A percentile compares a stretch with the other conserved stretches of the same genome.
Conservation (phyloP, 202 grass and related monocot species). For the Schoenoplectus tabernaemontani region DNA sequence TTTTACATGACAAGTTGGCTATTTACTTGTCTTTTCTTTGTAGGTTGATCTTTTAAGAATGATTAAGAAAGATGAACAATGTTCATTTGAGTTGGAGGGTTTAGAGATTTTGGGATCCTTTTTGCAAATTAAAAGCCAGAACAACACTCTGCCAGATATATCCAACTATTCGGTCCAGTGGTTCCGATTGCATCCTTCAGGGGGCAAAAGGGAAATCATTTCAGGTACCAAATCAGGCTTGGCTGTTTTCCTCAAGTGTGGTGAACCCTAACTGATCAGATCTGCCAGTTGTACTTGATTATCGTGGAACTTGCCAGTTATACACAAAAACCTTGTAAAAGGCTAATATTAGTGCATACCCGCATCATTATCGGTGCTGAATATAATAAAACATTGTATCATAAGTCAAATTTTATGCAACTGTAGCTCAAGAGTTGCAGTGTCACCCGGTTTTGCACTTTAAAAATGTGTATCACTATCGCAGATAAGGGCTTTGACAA, state of each 20-base stretch:
- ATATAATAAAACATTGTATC: not conserved
- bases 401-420: not conserved
- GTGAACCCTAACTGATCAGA: not conserved
- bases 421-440: not conserved
- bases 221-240: conserved; percentile 39
- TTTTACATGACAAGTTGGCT: not conserved
- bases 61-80: conserved; percentile 27
- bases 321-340: too few relatives aligned
- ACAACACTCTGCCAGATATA: conserved; percentile 37
- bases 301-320: conserved; percentile 12
- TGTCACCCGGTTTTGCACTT: not conserved
- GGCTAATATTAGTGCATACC: not conserved
- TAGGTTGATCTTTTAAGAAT: conserved; percentile 59
- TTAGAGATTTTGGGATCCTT: conserved; percentile 77
- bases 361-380: not conserved
- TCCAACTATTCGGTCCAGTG: conserved; percentile 64
- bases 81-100: conserved; percentile 61
- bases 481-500: conserved; percentile 6
- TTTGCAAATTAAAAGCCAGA: conserved; percentile 47
- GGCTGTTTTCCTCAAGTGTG: not conserved
- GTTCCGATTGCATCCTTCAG: conserved; percentile 64
- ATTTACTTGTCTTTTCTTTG: conserved; percentile 20
- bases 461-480: too few relatives aligned
- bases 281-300: not conserved
- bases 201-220: conserved; percentile 79